These are phyloP conservation scores for Clonostachys sp. DNA, from an alignment of 2,329 filamentous ascomycete genomes.

Conservation along the genomic window DNA sequence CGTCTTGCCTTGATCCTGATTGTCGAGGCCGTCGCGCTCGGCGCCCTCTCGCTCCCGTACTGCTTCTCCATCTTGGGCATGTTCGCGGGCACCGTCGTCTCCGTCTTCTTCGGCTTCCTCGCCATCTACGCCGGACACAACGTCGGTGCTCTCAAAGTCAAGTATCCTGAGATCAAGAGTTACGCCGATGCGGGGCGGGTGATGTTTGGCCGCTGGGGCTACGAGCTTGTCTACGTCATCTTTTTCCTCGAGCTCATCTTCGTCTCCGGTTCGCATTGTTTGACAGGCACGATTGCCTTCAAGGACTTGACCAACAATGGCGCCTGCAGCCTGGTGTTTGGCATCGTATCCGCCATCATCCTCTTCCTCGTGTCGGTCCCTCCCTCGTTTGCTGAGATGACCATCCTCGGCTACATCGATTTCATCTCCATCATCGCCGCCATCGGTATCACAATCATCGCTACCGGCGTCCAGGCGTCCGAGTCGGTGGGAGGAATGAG, in stretches of 20 bases:
- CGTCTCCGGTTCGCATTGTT: constrained; percentile 66
- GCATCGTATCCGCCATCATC: constrained; percentile 38
- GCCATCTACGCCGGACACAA: constrained; percentile 43
- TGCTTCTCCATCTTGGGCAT: constrained; percentile 51
- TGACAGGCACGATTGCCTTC: constrained; percentile 67
- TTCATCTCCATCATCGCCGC: constrained; percentile 61
- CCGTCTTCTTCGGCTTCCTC: constrained; percentile 34
- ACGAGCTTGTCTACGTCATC: constrained; percentile 57
- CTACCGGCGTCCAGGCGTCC: constrained; percentile 44
- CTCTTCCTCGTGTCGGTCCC: constrained; percentile 39
- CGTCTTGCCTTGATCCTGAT: constrained; percentile 50
- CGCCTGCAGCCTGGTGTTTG: constrained; percentile 38
- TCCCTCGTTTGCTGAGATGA: constrained; percentile 42
- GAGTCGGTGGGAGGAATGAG: constrained; percentile 21
- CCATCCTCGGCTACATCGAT: constrained; percentile 44
- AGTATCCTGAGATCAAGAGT: constrained; percentile 52
- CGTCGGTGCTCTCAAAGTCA: constrained; percentile 42
- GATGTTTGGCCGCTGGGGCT: constrained; percentile 54
- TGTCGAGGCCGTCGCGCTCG: constrained; percentile 54
- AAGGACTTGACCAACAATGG: constrained; percentile 57
- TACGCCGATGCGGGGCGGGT: constrained; percentile 66
- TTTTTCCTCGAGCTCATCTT: constrained; percentile 64
- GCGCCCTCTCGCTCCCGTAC: constrained; percentile 42
- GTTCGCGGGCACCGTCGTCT: constrained; percentile 38
- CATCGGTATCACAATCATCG: constrained; percentile 63